Evolutionary conservation across 2,329 filamentous ascomycete genomes (phyloP), one percentile per base, ranked within the genome.

Genomic region (Beauveria medogensis): DNA sequence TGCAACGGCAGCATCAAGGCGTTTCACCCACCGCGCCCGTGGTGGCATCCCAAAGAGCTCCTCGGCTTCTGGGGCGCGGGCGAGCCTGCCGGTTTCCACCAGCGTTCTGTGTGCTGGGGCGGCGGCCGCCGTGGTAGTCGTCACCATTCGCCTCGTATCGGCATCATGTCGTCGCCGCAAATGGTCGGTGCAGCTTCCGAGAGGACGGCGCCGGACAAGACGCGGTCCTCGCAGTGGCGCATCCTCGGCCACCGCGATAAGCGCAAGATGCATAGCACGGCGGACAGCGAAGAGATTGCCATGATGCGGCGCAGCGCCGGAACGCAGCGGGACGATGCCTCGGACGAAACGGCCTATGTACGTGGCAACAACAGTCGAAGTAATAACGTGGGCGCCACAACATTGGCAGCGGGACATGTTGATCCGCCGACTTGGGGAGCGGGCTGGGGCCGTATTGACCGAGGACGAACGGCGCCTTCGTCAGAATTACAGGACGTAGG

Each of bases 61-160:
- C 81, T 83, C 63, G 59, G 64, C 43, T 77, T 77, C 0, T 82
- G 82, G 63, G 59, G 64, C 3, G 80, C 79, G n/a, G 80, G 80
- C 0, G 75, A 75, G 52, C 78, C 80, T 0, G 80, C 80, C 2
- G 80, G 80, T 0, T 82, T 82, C 64, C 69, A 72, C 55, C 75
- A 77, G 1, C 74, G 75, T 12, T 68, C 69, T 6, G 65, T 51
- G 4, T 51, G 57, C 20, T 59, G 48, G 48, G 48, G 48, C 28
- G 57, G 57, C 10, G 37, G 57, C 18, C 47, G 50, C 16, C 47
- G 41, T n/a, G 48, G 57, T 40, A 53, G 48, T 30, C 69, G 70
- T 8, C 71, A 72, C 37, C 41, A 51, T 9, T 66, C 68, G 6
- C 68, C 71, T 8, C 71, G 71, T 12, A 64, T 73, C 22, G 77